Evolutionary conservation across 1,139 yeast genomes (phyloP), one percentile per base, ranked within the genome.

Genomic region (Yamadazyma triangularis): DNA sequence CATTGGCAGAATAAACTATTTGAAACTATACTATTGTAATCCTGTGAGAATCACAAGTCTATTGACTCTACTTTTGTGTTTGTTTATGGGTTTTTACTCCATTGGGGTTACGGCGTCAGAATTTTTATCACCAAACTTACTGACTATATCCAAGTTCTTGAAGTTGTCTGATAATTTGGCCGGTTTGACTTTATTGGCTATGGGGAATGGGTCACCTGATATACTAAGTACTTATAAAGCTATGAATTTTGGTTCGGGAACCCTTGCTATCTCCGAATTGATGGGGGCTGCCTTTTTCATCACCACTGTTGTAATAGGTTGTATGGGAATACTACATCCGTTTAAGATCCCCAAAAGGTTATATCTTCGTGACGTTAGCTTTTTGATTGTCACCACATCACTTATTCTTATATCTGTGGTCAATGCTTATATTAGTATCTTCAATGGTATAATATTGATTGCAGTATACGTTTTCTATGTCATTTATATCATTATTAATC

Each of bases 121-220:
- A 47, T 84, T 70, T 47, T 58, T 87, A 23, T 80, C 89, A 35
- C 91, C 94, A 0, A 86, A 84, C 44, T 57, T 87, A 13, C 70
- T 77, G 33, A 66, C 77, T 22, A 65, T 86, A 14, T 75, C 94
- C 8, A 64, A 67, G 19, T 53, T 67, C 28, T 58, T 87, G 13
- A 72, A 77, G 9, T 56, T 89, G 29, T 77, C 91, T 9, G 93
- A 87, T 40, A 77, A 85, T 34, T 61, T 89, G 23, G 84, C 95
- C 3, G 97, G 97, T 0, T 72, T 89, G 44, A 89, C 96, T 0
- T 63, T 89, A 27, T 63, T 91, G 35, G 95, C 98, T 0, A 66
- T 89, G 40, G 97, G 97, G 0, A 91, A 91, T 54, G 91, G 96
- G 8, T 72, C 95, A 0, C 96, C 97, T 0, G 98, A 91, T 55